phyloP scores from a whole-genome alignment of 179 eudicot species.

The Beta corolliflora region DNA sequence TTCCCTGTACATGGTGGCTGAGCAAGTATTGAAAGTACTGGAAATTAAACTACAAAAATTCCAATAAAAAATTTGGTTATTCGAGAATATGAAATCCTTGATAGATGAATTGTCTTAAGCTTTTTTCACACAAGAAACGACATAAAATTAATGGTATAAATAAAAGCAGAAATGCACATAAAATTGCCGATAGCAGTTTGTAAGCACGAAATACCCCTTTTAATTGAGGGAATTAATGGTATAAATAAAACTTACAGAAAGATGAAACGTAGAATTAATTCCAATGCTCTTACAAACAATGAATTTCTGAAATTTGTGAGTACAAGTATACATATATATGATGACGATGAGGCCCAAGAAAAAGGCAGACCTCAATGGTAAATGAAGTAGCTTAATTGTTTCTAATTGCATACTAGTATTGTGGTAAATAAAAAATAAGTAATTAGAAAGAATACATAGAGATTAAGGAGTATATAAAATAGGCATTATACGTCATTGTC shows the following conservation, averaged over 20 bases:
- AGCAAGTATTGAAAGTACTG: no score
- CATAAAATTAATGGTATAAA: no score
- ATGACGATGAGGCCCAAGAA: slow-evolving; percentile 37
- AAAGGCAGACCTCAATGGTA: slow-evolving; percentile 27
- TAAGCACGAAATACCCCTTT: background rate
- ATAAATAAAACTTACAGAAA: background rate
- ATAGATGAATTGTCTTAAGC: no score
- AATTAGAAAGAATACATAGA: slow-evolving; percentile 20
- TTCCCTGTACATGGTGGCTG: no score
- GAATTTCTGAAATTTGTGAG: background rate
- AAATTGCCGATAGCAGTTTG: no score
- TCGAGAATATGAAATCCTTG: no score
- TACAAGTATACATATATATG: slow-evolving; percentile 24
- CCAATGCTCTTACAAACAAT: slow-evolving; percentile 20
- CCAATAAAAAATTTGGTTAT: no score
- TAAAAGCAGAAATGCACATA: no score
- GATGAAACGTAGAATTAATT: slow-evolving; percentile 13
- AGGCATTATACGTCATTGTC: slow-evolving; percentile 40
- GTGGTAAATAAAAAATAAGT: background rate
- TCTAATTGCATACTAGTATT: slow-evolving; percentile 11
- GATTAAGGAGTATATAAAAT: slow-evolving; percentile 1
- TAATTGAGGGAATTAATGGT: background rate
- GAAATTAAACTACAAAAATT: no score
- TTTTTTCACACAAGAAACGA: no score
- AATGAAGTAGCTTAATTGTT: background rate